These are phyloP conservation scores for Pythium grandisporangium DNA, from an alignment of 352 stramenopile genomes.

Conservation along the genomic window DNA sequence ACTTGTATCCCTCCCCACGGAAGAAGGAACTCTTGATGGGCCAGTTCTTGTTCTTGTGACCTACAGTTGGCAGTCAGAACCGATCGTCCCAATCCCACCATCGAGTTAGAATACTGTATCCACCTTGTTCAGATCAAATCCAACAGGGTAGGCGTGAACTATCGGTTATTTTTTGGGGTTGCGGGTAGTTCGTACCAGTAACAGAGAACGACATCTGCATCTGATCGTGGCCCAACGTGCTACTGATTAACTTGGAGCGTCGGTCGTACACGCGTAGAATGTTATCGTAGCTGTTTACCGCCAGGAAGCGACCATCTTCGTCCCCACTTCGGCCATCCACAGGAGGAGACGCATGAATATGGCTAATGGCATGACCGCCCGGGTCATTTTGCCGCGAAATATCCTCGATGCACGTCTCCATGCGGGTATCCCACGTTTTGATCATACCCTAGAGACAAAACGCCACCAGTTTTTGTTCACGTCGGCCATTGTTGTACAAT, in stretches of 20 bases:
- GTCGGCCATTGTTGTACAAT: background rate
- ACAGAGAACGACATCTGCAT: constrained; percentile 75
- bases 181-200: constrained; percentile 24
- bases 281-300: constrained; percentile 87
- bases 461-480: background rate
- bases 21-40: constrained; percentile 88
- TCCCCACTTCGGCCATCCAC: constrained; percentile 41
- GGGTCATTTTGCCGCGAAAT: constrained; percentile 73
- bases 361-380: constrained; percentile 69
- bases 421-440: constrained; percentile 83
- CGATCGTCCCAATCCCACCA: too few relatives aligned
- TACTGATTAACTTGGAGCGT: constrained; percentile 76
- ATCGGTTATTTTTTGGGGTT: too few relatives aligned
- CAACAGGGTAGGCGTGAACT: too few relatives aligned
- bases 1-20: constrained; percentile 79
- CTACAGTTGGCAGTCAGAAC: background rate
- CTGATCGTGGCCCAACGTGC: constrained; percentile 53
- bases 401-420: constrained; percentile 69
- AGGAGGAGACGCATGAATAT: constrained; percentile 70
- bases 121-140: too few relatives aligned
- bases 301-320: constrained; percentile 77
- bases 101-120: too few relatives aligned
- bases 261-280: constrained; percentile 83
- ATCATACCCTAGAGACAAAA: constrained; percentile 46
- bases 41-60: constrained; percentile 90